phyloP scores from a whole-genome alignment of 176 grass and related monocot species.

The Triticum monococcum region DNA sequence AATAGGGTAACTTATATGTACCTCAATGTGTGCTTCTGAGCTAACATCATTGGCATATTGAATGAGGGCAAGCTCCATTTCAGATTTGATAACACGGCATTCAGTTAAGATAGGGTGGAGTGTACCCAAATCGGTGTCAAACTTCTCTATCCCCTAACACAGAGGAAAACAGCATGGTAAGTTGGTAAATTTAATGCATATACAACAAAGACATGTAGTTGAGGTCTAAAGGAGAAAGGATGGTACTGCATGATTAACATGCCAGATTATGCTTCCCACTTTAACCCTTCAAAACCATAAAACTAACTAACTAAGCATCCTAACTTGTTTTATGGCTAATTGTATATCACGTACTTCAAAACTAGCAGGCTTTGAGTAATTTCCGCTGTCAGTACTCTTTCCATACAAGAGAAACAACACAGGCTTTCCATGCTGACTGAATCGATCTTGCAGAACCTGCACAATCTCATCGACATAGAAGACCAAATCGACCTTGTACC shows the following conservation, averaged over 20 bases:
- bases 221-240: background rate
- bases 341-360: slow-evolving; percentile 57
- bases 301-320: background rate
- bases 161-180: slow-evolving; percentile 1
- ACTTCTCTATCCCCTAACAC: slow-evolving; percentile 75
- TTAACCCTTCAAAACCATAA: slow-evolving; percentile 11
- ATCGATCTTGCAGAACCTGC: slow-evolving; percentile 55
- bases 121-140: slow-evolving; percentile 68
- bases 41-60: slow-evolving; percentile 98
- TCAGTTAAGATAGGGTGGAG: slow-evolving; percentile 96
- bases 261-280: background rate
- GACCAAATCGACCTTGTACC: slow-evolving; percentile 74
- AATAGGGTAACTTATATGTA: slow-evolving; percentile 25
- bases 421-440: slow-evolving; percentile 49
- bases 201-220: background rate
- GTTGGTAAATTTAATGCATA: background rate
- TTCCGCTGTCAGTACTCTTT: slow-evolving; percentile 78
- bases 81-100: slow-evolving; percentile 91
- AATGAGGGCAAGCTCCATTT: slow-evolving; percentile 77
- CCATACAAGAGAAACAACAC: slow-evolving; percentile 83
- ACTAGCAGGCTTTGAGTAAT: slow-evolving; percentile 88
- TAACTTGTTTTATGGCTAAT: background rate
- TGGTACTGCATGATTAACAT: background rate
- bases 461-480: slow-evolving; percentile 89
- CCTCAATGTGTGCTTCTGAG: slow-evolving; percentile 97